Percentiles rank a stretch among this genome's conserved stretches.
These are phyloP conservation scores for Trypanosoma theileri DNA, from an alignment of 208 protist species.

Conservation along the genomic window DNA sequence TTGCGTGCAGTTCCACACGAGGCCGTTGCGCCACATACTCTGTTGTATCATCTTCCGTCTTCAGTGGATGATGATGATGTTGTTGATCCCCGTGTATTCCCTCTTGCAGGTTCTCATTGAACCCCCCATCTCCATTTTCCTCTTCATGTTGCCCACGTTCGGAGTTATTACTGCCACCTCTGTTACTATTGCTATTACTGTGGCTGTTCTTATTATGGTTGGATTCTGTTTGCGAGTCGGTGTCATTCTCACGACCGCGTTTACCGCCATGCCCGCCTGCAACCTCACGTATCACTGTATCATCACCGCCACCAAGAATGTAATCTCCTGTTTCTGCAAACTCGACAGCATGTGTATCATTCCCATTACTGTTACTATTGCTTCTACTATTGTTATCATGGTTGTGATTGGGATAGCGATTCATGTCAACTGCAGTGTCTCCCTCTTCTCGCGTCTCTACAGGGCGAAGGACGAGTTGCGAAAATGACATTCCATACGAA, in stretches of 20 bases:
- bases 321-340: neutral
- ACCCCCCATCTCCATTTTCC: neutral
- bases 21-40: neutral
- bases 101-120: too few relatives aligned
- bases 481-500: slow-evolving; percentile 24
- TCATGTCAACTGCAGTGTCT: neutral
- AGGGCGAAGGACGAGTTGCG: slow-evolving; percentile 21
- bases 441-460: neutral
- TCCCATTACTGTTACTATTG: neutral
- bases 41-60: neutral
- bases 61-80: too few relatives aligned
- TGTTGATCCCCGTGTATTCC: too few relatives aligned
- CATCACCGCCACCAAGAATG: neutral
- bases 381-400: neutral
- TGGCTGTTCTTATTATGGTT: neutral
- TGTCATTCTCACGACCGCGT: slow-evolving; percentile 9
- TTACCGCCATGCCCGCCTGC: slow-evolving; percentile 13
- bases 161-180: neutral
- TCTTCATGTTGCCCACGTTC: neutral
- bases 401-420: too few relatives aligned
- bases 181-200: neutral
- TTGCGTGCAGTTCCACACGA: slow-evolving; percentile 7
- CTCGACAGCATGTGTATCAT: neutral
- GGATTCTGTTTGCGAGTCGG: neutral
- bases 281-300: neutral